Evolutionary conservation across 441 rosid species (phyloP), one percentile per base, ranked within the genome.

Genomic region (Mallotus repandus): DNA sequence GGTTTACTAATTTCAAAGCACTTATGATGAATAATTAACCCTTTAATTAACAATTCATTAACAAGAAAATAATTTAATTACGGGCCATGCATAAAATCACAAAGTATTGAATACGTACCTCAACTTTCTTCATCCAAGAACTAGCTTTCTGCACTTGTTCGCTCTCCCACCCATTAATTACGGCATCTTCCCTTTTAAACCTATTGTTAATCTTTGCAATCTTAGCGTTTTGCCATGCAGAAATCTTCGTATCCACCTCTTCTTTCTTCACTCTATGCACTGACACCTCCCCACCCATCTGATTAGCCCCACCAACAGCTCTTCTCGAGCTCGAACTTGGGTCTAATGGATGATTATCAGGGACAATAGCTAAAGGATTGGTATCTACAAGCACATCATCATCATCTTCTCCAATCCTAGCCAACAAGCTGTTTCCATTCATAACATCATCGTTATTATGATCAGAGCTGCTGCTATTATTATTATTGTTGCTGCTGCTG

Each of bases 191-290:
- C 75, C 99, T 87, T 85, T 92, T 94, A 74, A 91, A 89, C 87
- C 96, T 85, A 49, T 94, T 94, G 74, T 88, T 94, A 68, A 89
- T 61, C 92, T 92, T 94, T 0, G 97, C 88, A 32, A 92, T 63
- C 80, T 94, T 89, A 0, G 94, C 94, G 77, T 89, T 94, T 76
- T 92, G 91, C 98, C 98, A 94, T 32, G 99, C 99, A 52, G 78
- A 66, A 79, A 92, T 92, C 93, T 92, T 94, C 3, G 92, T 78
- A 67, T 94, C 98, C 53, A 89, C 93, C 78, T 94, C 98, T 71
- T 94, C 99, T 73, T 85, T 87, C 84, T 91, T 92, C 85, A 94
- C 98, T 29, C 92, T 88, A 74, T 86, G 91, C 74, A 92, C 91
- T 60, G 95, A 81, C 16, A 82, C 78, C 80, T 76, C 84, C 7